Evolutionary conservation across 2,329 filamentous ascomycete genomes (phyloP), one percentile per base, ranked within the genome.

Genomic region (Trichoderma sp.): DNA sequence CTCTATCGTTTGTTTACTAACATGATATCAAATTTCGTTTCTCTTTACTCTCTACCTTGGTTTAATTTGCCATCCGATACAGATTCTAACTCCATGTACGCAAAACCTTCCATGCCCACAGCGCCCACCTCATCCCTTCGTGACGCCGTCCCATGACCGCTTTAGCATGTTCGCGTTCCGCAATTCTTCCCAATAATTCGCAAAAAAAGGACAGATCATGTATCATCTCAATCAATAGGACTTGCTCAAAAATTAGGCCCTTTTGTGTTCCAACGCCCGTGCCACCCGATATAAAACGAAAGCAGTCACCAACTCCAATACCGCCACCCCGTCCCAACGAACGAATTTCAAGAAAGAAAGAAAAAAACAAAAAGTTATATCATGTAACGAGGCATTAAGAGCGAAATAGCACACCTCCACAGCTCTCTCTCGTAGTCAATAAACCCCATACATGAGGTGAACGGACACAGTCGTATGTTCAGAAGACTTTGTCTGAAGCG

Each of bases 221-320:
- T 64, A 73, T 73, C 75, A 76, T 74, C 63, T 73, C 69, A 76
- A 38, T 60, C 63, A 64, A 41, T 53, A 11, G 27, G 60, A 53
- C 33, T 53, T 45, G 45, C 31, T 63, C 75, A 60, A 73, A 35
- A 60, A 60, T 75, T 59, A 35, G 53, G 56, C 56, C 75, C 65
- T 72, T 76, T 74, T 73, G 38, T 72, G 67, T 64, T 64, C 59
- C 74, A 74, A 76, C 75, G 75, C 75, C 75, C 21, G 53, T 59
- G 29, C 27, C n/a, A 35, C 63, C 65, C 63, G 24, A 68, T 53
- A 38, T 24, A 56, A 66, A 64, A 74, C 21, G 53, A 76, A 76
- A 76, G 38, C 60, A 65, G 21, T 75, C 66, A 67, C 38, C 21
- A 68, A 76, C 72, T 74, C 71, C 75, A 12, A 63, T 35, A 14